These are phyloP conservation scores for Haematococcus sp. DNA, from an alignment of 139 green algal genomes.

Conservation along the genomic window DNA sequence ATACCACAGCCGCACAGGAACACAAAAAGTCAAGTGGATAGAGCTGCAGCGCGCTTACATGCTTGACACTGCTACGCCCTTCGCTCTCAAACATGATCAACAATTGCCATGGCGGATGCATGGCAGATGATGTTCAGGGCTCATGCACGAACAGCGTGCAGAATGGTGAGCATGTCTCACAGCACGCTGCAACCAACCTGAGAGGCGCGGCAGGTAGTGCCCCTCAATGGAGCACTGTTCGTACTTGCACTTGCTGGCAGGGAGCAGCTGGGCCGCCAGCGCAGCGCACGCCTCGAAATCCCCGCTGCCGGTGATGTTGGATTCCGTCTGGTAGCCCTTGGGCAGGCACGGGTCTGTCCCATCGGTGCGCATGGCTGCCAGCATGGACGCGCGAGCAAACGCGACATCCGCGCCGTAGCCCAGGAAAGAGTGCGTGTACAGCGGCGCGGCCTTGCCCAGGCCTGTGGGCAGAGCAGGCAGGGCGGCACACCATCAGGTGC, in stretches of 20 bases:
- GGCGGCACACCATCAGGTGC: too few species aligned
- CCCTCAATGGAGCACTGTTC: slow-evolving; percentile 15
- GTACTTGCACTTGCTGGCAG: slow-evolving; percentile 1
- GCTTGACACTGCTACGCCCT: too few species aligned
- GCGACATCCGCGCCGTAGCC: slow-evolving; percentile 44
- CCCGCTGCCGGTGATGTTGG: slow-evolving; percentile 11
- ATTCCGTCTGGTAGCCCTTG: slow-evolving; percentile 8
- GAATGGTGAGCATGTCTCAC: too few species aligned
- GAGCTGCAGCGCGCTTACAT: not conserved
- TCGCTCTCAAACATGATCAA: too few species aligned
- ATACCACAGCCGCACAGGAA: too few species aligned
- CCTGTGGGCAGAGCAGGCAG: too few species aligned
- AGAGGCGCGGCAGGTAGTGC: slow-evolving; percentile 20
- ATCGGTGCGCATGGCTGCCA: not conserved
- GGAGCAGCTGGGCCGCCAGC: slow-evolving; percentile 6
- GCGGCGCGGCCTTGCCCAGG: not conserved
- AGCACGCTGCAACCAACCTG: slow-evolving; percentile 1
- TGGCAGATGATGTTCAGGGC: too few species aligned
- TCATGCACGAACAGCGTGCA: too few species aligned
- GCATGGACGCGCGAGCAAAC: slow-evolving; percentile 13
- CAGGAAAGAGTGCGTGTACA: slow-evolving; percentile 51
- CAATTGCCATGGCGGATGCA: too few species aligned
- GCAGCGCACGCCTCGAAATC: slow-evolving; percentile 8
- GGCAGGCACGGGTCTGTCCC: slow-evolving; percentile 28
- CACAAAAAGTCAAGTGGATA: not conserved